These are phyloP conservation scores for Rhizoclosmatium globosum DNA, from an alignment of 192 early-diverging fungal genomes.

Conservation along the genomic window DNA sequence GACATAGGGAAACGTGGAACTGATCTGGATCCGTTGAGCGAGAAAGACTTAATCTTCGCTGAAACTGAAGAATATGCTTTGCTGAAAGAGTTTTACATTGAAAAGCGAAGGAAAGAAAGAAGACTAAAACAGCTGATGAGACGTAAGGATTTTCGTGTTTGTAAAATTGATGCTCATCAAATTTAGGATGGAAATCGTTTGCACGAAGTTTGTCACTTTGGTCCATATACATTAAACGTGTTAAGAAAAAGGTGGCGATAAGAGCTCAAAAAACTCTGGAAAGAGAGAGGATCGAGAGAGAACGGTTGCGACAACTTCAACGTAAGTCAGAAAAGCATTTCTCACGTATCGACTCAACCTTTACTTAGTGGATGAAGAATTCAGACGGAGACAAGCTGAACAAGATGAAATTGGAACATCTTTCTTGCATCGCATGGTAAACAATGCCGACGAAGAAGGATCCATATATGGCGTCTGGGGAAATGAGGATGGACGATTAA, in stretches of 20 bases:
- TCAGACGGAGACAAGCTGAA: conserved; percentile 10
- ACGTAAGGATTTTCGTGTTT: conserved; percentile 15
- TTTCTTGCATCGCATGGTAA: conserved; percentile 1
- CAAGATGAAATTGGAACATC: conserved; percentile 23
- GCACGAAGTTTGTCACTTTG: conserved; percentile 10
- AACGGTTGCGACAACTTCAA: conserved; percentile 13
- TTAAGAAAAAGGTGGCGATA: conserved; percentile 1
- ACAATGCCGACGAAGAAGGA: conserved; percentile 1
- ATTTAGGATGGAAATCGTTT: conserved; percentile 18
- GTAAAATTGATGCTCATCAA: too few species aligned
- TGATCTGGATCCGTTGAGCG: not conserved
- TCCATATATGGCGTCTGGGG: conserved; percentile 32
- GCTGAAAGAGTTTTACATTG: conserved; percentile 37
- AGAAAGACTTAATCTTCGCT: conserved; percentile 21
- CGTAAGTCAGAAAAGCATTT: conserved; percentile 9
- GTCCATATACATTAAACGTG: conserved; percentile 26
- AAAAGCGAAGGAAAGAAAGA: conserved; percentile 25
- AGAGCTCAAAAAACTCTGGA: conserved; percentile 14
- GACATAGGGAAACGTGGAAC: not conserved
- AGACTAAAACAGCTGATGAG: conserved; percentile 23
- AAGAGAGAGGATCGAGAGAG: conserved; percentile 10
- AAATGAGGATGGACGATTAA: not conserved
- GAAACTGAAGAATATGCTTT: conserved; percentile 32
- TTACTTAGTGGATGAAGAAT: conserved; percentile 32
- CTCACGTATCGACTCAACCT: not conserved